phyloP scores from a whole-genome alignment of 768 basidiomycete genomes.

The Lactifluus subvellereus region DNA sequence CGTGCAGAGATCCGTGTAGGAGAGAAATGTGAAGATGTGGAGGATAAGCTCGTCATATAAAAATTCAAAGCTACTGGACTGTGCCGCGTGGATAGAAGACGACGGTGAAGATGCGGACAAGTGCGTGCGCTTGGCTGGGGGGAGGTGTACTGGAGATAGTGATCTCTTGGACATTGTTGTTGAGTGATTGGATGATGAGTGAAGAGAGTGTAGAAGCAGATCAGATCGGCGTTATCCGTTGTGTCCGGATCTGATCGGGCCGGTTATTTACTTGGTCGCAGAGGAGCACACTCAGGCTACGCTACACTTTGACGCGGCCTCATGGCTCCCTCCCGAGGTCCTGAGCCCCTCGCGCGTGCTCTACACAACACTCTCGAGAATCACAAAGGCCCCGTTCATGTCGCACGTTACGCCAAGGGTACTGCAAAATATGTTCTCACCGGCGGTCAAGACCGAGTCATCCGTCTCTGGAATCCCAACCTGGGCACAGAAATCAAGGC shows the following conservation, averaged over 20 bases:
- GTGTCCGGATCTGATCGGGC: no score
- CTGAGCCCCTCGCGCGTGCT: constrained; percentile 48
- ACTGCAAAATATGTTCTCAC: constrained; percentile 85
- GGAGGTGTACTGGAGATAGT: constrained; percentile 38
- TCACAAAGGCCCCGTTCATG: constrained; percentile 85
- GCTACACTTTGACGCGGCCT: background rate
- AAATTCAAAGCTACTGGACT: constrained; percentile 37
- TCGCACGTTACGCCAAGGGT: constrained; percentile 88
- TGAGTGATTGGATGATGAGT: background rate
- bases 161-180: constrained; percentile 28
- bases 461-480: constrained; percentile 87
- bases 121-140: constrained; percentile 47
- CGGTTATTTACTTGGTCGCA: no score
- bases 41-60: constrained; percentile 75
- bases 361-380: constrained; percentile 56
- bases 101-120: background rate
- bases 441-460: constrained; percentile 85
- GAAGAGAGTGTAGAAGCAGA: background rate
- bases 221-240: background rate
- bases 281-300: no score
- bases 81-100: constrained; percentile 25
- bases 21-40: constrained; percentile 65
- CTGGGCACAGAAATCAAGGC: constrained; percentile 85
- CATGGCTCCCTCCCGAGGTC: constrained; percentile 35
- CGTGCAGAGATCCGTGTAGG: constrained; percentile 60